Percentiles rank a stretch among this genome's conserved stretches.
Evolutionary conservation across 2,329 filamentous ascomycete genomes (phyloP).

Genomic region (Ambrosiella xylebori): DNA sequence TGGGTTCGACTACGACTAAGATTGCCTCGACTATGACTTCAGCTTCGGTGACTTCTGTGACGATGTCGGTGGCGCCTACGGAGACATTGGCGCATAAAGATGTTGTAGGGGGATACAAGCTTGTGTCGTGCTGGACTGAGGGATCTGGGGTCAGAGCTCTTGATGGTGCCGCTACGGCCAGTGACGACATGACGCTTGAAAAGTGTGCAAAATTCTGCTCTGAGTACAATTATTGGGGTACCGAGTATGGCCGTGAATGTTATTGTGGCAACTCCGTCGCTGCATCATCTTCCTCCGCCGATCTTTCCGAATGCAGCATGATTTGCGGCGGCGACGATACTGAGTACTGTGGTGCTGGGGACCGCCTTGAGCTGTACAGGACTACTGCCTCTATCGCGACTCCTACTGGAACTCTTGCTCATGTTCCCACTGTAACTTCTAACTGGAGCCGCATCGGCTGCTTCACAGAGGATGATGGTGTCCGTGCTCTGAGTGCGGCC

Average conservation of each 20-base stretch:
- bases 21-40: constrained; percentile 14
- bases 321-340: constrained; percentile 24
- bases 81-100: constrained; percentile 19
- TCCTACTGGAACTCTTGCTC: constrained; percentile 19
- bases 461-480: constrained; percentile 21
- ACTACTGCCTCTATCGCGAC: constrained; percentile 20
- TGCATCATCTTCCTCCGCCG: constrained; percentile 17
- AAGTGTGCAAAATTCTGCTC: constrained; percentile 30
- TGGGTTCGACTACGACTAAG: not conserved
- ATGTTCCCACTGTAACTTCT: constrained; percentile 21
- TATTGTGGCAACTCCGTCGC: constrained; percentile 31
- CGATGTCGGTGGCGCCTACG: constrained; percentile 11
- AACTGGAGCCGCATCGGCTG: constrained; percentile 23
- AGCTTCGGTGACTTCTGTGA: constrained; percentile 17
- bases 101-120: constrained; percentile 26
- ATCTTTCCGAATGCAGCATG: constrained; percentile 22
- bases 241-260: constrained; percentile 35
- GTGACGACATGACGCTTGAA: constrained; percentile 33
- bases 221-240: constrained; percentile 30
- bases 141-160: constrained; percentile 28
- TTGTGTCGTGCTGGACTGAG: constrained; percentile 34
- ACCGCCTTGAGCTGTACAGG: constrained; percentile 27
- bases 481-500: constrained; percentile 19
- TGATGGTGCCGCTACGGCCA: constrained; percentile 23
- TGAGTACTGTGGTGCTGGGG: constrained; percentile 27